Evolutionary conservation across 768 basidiomycete species (phyloP).

Genomic region (Mycena epipterygia): DNA sequence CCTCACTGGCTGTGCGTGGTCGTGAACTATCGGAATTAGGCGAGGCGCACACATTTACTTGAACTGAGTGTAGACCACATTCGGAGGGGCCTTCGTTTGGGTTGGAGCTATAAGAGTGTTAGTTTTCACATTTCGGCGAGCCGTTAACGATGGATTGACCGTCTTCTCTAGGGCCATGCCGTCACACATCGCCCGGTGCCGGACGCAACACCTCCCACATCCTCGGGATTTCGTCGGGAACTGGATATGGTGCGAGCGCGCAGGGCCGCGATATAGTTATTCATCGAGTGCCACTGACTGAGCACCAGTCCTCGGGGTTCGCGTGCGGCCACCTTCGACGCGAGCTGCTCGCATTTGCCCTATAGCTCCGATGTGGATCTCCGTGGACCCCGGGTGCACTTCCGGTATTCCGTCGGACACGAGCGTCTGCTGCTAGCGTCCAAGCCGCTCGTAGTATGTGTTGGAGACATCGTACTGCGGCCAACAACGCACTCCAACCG

Average conservation of each 20-base stretch:
- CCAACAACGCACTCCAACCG: constrained; percentile 95
- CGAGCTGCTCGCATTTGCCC: constrained; percentile 96
- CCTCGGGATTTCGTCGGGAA: constrained; percentile 93
- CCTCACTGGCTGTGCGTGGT: constrained; percentile 63
- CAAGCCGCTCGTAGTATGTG: constrained; percentile 98
- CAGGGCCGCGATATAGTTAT: constrained; percentile 96
- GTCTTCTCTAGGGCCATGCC: constrained; percentile 96
- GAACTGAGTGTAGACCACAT: constrained; percentile 96
- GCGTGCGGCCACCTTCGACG: constrained; percentile 85
- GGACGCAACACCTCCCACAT: constrained; percentile 94
- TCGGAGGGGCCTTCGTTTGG: constrained; percentile 87
- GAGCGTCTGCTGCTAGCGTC: constrained; percentile 96
- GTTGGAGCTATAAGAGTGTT: constrained; percentile 50
- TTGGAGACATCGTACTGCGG: constrained; percentile 93
- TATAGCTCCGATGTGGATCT: constrained; percentile 91
- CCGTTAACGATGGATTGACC: constrained; percentile 78
- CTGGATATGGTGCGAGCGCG: constrained; percentile 94
- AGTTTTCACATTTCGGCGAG: neutral
- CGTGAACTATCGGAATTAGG: constrained; percentile 87
- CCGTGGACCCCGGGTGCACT: constrained; percentile 80
- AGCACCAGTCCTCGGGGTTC: constrained; percentile 85
- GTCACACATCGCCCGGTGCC: constrained; percentile 90
- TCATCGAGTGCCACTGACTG: constrained; percentile 99
- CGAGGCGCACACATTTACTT: constrained; percentile 96
- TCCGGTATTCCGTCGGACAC: constrained; percentile 84